A percentile compares a stretch with the other conserved stretches of the same genome.
These are phyloP conservation scores for Otatea glauca DNA, from an alignment of 176 grass and related monocot species.

Conservation along the genomic window DNA sequence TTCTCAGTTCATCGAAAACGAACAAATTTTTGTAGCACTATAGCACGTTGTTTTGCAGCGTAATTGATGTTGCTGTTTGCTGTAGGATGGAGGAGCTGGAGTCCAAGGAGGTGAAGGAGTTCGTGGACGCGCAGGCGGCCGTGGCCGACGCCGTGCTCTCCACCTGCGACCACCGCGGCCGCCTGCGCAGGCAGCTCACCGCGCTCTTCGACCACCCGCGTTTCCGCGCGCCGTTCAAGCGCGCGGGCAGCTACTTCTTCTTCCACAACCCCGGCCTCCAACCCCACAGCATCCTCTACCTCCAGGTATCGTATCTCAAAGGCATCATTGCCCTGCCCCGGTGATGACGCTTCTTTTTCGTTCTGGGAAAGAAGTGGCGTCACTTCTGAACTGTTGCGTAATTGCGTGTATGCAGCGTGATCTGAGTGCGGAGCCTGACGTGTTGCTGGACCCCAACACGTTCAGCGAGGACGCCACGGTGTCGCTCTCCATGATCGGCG, in stretches of 20 bases:
- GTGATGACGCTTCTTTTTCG: background rate
- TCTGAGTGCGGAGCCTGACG: constrained; percentile 52
- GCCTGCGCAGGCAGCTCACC: constrained; percentile 65
- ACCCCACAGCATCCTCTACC: constrained; percentile 69
- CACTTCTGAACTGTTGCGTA: background rate
- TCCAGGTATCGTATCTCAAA: constrained; percentile 38
- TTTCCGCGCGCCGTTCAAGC: constrained; percentile 82
- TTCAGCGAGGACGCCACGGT: constrained; percentile 89
- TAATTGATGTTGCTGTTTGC: background rate
- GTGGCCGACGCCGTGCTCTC: constrained; percentile 65
- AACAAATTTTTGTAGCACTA: too few relatives aligned
- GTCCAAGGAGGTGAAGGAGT: constrained; percentile 68
- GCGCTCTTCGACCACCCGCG: constrained; percentile 81
- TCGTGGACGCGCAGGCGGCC: constrained; percentile 65
- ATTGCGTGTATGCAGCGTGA: constrained; percentile 44
- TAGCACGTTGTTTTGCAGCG: background rate
- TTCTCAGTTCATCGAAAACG: background rate
- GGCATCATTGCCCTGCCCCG: background rate
- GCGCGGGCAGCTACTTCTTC: constrained; percentile 78
- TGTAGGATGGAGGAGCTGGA: constrained; percentile 93
- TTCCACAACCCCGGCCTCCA: constrained; percentile 92
- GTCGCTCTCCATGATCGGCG: constrained; percentile 64
- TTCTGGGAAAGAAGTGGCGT: too few relatives aligned
- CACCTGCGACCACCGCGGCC: constrained; percentile 64
- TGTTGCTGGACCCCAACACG: constrained; percentile 78